Evolutionary conservation across 306 rosid species (phyloP).

Genomic region (Vigna trinervia): DNA sequence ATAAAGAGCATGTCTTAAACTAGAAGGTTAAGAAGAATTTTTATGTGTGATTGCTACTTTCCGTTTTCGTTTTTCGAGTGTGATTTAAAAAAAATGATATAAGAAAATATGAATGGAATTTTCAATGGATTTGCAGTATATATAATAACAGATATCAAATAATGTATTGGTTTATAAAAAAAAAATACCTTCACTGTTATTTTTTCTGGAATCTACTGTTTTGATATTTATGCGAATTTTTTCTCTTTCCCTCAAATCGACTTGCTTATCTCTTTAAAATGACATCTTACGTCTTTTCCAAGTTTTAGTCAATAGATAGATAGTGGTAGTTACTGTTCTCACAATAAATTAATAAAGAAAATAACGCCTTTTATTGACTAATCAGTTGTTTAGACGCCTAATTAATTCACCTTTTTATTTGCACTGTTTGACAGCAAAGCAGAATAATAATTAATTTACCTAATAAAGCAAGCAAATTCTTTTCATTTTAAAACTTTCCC

Average conservation of each 20-base stretch:
- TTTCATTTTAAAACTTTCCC: slow-evolving; percentile 30
- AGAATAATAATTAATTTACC: slow-evolving; percentile 61
- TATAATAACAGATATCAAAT: background rate
- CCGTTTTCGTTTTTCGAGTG: no score
- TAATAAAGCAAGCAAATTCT: slow-evolving; percentile 53
- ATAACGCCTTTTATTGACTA: slow-evolving; percentile 51
- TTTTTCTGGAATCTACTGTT: slow-evolving; percentile 11
- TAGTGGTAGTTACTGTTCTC: slow-evolving; percentile 48
- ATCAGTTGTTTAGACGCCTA: slow-evolving; percentile 56
- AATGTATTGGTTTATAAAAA: slow-evolving; percentile 3
- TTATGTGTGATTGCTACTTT: no score
- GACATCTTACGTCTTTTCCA: slow-evolving; percentile 47
- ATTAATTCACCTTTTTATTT: slow-evolving; percentile 48
- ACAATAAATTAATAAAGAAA: slow-evolving; percentile 38
- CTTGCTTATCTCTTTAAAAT: slow-evolving; percentile 41
- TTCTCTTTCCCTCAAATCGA: slow-evolving; percentile 51
- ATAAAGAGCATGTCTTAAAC: no score
- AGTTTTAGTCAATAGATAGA: slow-evolving; percentile 39
- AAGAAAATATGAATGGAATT: no score
- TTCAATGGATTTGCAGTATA: no score
- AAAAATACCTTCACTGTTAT: slow-evolving; percentile 14
- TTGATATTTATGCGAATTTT: slow-evolving; percentile 44
- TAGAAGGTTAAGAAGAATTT: no score
- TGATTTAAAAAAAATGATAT: no score
- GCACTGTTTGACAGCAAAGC: slow-evolving; percentile 56